These are phyloP conservation scores for Kodamaea sp. DNA, from an alignment of 1,139 yeast species.

Conservation along the genomic window DNA sequence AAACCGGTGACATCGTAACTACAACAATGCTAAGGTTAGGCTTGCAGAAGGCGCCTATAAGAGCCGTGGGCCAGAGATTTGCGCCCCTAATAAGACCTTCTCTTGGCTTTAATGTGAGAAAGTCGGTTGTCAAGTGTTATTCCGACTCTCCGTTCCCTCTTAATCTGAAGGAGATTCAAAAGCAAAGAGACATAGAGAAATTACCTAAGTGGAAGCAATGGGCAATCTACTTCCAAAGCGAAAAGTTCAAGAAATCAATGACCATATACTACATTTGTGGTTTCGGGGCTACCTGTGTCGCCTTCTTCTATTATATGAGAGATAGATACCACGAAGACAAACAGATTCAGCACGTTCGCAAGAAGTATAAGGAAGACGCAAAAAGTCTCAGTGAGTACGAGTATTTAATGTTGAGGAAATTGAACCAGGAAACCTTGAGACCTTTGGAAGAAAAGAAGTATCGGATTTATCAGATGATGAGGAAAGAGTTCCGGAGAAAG, in stretches of 20 bases:
- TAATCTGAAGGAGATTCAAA: constrained; percentile 27
- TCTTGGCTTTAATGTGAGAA: too few species aligned
- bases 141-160: constrained; percentile 36
- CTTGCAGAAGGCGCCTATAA: constrained; percentile 1
- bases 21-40: constrained; percentile 7
- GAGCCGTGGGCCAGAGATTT: too few species aligned
- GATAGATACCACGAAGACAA: constrained; percentile 67
- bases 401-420: constrained; percentile 56
- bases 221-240: constrained; percentile 39
- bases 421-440: constrained; percentile 50
- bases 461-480: constrained; percentile 52
- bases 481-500: constrained; percentile 52
- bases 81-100: too few species aligned
- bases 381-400: constrained; percentile 60
- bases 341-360: constrained; percentile 51
- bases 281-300: constrained; percentile 54
- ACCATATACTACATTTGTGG: constrained; percentile 56
- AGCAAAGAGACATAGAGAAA: constrained; percentile 22
- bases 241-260: constrained; percentile 41
- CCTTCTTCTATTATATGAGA: constrained; percentile 67
- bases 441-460: constrained; percentile 58
- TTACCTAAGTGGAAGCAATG: constrained; percentile 43
- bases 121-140: too few species aligned
- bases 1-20: too few species aligned
- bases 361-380: constrained; percentile 42